Evolutionary conservation across 371 early-diverging fungal genomes (phyloP).

Genomic region (Mortierella sp.): DNA sequence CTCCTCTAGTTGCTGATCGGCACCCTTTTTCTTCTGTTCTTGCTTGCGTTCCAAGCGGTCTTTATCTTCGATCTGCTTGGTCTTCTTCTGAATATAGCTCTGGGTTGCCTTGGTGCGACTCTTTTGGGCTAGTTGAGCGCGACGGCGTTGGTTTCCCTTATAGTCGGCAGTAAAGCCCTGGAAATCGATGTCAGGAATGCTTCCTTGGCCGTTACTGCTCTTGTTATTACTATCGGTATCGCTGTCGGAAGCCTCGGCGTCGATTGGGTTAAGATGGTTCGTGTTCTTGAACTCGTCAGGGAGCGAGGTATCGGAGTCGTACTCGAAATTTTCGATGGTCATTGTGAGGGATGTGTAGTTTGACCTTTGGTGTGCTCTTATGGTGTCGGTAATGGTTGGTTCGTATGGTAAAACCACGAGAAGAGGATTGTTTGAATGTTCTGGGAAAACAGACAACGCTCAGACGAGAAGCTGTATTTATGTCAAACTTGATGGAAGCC

Average conservation of each 20-base stretch:
- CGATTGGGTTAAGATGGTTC: slow-evolving; percentile 1
- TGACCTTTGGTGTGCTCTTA: neutral
- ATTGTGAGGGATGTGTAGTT: neutral
- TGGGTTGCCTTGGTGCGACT: slow-evolving; percentile 15
- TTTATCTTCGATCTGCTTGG: slow-evolving; percentile 9
- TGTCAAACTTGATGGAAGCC: too few species aligned
- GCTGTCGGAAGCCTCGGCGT: neutral
- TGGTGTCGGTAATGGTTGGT: too few species aligned
- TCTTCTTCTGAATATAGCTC: slow-evolving; percentile 21
- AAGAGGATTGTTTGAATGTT: neutral
- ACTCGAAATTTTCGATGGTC: slow-evolving; percentile 3
- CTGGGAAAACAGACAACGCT: neutral
- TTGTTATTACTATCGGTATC: neutral
- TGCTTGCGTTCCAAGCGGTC: slow-evolving; percentile 7
- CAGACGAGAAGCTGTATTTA: too few species aligned
- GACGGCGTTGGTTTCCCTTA: slow-evolving; percentile 5
- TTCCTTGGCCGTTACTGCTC: neutral
- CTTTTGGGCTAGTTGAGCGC: slow-evolving; percentile 3
- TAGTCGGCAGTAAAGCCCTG: neutral
- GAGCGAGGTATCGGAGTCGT: slow-evolving; percentile 13
- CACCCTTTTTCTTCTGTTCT: slow-evolving; percentile 1
- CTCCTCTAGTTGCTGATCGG: neutral
- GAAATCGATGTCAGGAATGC: neutral
- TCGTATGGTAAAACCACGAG: neutral
- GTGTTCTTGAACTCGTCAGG: slow-evolving; percentile 18